Percentiles rank a stretch among this genome's conserved stretches.
phyloP scores from a whole-genome alignment of 139 green algal species.

The Tetradesmus lagerheimii region DNA sequence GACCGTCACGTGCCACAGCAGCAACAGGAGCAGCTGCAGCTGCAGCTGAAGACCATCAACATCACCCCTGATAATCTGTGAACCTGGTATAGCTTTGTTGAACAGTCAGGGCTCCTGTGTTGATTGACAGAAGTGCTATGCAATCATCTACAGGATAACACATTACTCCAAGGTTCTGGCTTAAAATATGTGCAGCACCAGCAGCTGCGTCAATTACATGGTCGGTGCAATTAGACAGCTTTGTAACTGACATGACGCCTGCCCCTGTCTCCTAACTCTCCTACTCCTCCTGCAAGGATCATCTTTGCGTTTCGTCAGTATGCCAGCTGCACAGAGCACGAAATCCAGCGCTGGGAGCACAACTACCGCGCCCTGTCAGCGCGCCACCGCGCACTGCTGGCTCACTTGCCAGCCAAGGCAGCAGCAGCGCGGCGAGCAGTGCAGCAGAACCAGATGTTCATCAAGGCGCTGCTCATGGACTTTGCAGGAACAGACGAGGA shows the following conservation, averaged over 20 bases:
- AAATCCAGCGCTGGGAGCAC: conserved; percentile 83
- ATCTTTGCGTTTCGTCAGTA: conserved; percentile 80
- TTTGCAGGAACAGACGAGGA: conserved; percentile 45
- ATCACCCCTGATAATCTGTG: too few relatives aligned
- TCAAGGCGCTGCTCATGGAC: conserved; percentile 63
- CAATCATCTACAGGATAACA: too few relatives aligned
- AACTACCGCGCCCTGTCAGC: conserved; percentile 70
- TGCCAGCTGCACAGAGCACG: conserved; percentile 56
- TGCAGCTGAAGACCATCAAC: too few relatives aligned
- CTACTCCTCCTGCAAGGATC: conserved; percentile 64
- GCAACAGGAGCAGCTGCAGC: not conserved
- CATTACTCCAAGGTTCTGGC: too few relatives aligned
- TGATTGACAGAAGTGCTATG: too few relatives aligned
- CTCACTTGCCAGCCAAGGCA: conserved; percentile 62
- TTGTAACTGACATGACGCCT: not conserved
- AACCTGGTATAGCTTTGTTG: too few relatives aligned
- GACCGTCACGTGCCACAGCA: too few relatives aligned
- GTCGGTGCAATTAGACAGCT: not conserved
- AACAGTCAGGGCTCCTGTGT: too few relatives aligned
- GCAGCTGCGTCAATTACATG: not conserved
- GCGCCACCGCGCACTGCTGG: conserved; percentile 63
- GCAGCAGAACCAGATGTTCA: conserved; percentile 77
- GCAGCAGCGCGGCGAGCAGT: conserved; percentile 53
- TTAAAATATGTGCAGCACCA: too few relatives aligned
- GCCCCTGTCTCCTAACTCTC: not conserved